A percentile compares a stretch with the other conserved stretches of the same genome.
Evolutionary conservation across 2,329 filamentous ascomycete species (phyloP).

Genomic region (Colletotrichum euphorbiae): DNA sequence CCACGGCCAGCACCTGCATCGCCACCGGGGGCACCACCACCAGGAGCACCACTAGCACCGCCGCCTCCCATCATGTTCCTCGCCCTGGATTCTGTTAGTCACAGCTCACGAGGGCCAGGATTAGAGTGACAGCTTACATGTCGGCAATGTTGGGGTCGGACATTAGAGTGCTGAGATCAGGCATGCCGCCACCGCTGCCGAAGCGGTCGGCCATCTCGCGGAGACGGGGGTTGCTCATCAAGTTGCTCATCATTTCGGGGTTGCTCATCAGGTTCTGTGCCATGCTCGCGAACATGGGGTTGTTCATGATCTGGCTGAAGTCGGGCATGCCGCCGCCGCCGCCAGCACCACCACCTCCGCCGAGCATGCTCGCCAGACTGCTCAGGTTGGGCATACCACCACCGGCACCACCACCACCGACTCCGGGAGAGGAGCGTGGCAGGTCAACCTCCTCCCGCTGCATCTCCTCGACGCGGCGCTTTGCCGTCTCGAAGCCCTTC

Average conservation of each 20-base stretch:
- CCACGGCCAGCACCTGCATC: conserved; percentile 44
- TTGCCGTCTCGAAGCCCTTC: conserved; percentile 95
- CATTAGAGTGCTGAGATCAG: conserved; percentile 88
- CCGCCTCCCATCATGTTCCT: conserved; percentile 59
- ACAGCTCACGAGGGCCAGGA: not conserved
- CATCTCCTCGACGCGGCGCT: conserved; percentile 86
- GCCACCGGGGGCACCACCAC: conserved; percentile 44
- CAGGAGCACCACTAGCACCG: conserved; percentile 40
- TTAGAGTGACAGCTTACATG: conserved; percentile 73
- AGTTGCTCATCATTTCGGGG: conserved; percentile 87
- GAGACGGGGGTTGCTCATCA: conserved; percentile 94
- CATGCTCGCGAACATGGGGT: conserved; percentile 98
- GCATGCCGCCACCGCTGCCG: conserved; percentile 84
- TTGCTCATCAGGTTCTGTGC: conserved; percentile 98
- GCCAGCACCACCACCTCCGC: conserved; percentile 67
- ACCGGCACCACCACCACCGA: conserved; percentile 54
- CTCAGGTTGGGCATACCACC: conserved; percentile 79
- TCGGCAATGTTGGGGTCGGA: conserved; percentile 91
- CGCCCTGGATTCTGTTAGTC: conserved; percentile 50
- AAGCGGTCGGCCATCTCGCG: conserved; percentile 89
- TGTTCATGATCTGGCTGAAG: conserved; percentile 88
- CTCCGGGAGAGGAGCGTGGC: conserved; percentile 52
- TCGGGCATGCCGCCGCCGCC: conserved; percentile 88
- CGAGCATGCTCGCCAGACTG: conserved; percentile 78
- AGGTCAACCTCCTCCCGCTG: conserved; percentile 63